Evolutionary conservation across 257 asterid genomes (phyloP).

Genomic region (Scutellaria galericulata): DNA sequence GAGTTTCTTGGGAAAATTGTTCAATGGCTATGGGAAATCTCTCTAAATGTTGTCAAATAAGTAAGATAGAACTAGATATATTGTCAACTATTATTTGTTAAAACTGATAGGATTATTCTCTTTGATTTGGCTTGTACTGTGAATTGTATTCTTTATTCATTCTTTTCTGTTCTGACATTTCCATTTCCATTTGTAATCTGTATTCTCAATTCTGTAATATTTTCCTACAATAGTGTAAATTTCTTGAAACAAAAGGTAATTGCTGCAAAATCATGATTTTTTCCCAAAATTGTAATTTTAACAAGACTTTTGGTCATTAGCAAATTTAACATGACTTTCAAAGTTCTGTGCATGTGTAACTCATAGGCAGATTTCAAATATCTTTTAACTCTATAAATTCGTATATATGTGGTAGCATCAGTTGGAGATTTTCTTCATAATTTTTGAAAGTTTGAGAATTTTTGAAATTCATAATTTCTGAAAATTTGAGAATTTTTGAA

Average conservation of each 20-base stretch:
- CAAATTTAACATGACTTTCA: too few species aligned
- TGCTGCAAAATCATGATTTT: too few species aligned
- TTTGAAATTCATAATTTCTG: too few species aligned
- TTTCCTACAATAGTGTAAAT: not conserved
- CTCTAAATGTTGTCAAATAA: conserved; percentile 30
- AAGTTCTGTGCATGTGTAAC: too few species aligned
- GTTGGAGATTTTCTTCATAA: too few species aligned
- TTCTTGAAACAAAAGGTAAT: not conserved
- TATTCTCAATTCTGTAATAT: not conserved
- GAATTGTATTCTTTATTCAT: conserved; percentile 34
- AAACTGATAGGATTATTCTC: not conserved
- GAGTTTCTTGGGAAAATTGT: conserved; percentile 63
- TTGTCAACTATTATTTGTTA: conserved; percentile 3
- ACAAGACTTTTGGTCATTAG: too few species aligned
- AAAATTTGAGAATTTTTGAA: too few species aligned
- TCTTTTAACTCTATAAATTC: too few species aligned
- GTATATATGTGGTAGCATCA: too few species aligned
- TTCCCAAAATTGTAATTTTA: too few species aligned
- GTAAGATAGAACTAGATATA: conserved; percentile 5
- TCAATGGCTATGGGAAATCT: conserved; percentile 51
- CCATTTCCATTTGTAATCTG: conserved; percentile 1
- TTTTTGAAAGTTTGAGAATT: too few species aligned
- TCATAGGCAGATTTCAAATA: too few species aligned
- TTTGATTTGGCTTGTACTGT: conserved; percentile 10
- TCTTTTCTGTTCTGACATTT: conserved; percentile 31